Evolutionary conservation across 106 monocot genomes (phyloP).

Genomic region (Allium sativum): DNA sequence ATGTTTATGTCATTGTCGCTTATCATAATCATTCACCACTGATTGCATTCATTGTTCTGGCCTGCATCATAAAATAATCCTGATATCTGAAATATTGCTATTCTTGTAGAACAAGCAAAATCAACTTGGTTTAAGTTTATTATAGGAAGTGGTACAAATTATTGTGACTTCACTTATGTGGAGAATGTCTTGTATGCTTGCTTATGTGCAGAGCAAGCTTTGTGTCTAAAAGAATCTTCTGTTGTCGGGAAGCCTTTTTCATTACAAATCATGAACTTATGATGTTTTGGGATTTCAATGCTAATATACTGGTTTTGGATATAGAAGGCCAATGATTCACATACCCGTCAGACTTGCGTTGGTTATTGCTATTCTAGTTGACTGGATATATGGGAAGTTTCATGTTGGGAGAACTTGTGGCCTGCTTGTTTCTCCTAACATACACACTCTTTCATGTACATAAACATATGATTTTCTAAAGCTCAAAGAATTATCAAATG

Average conservation of each 20-base stretch:
- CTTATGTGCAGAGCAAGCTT: slow-evolving; percentile 63
- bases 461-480: slow-evolving; percentile 63
- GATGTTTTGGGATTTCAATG: slow-evolving; percentile 58
- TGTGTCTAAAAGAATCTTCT: slow-evolving; percentile 30
- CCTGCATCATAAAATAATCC: too few species aligned
- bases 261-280: slow-evolving; percentile 67
- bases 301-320: slow-evolving; percentile 56
- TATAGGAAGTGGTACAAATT: slow-evolving; percentile 54
- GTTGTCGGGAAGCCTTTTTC: slow-evolving; percentile 85
- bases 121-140: slow-evolving; percentile 87
- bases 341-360: slow-evolving; percentile 48
- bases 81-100: too few species aligned
- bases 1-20: too few species aligned
- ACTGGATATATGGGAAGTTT: slow-evolving; percentile 23
- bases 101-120: too few species aligned
- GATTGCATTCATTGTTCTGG: too few species aligned
- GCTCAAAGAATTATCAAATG: slow-evolving; percentile 63
- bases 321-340: slow-evolving; percentile 48
- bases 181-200: slow-evolving; percentile 85
- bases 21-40: too few species aligned
- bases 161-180: slow-evolving; percentile 78
- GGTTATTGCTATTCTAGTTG: slow-evolving; percentile 20
- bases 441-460: slow-evolving; percentile 39
- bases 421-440: slow-evolving; percentile 18
- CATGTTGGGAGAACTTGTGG: slow-evolving; percentile 11